Percentiles rank a stretch among this genome's conserved stretches.
phyloP scores from a whole-genome alignment of 2,329 filamentous ascomycete species.

The Coniochaeta sp. region DNA sequence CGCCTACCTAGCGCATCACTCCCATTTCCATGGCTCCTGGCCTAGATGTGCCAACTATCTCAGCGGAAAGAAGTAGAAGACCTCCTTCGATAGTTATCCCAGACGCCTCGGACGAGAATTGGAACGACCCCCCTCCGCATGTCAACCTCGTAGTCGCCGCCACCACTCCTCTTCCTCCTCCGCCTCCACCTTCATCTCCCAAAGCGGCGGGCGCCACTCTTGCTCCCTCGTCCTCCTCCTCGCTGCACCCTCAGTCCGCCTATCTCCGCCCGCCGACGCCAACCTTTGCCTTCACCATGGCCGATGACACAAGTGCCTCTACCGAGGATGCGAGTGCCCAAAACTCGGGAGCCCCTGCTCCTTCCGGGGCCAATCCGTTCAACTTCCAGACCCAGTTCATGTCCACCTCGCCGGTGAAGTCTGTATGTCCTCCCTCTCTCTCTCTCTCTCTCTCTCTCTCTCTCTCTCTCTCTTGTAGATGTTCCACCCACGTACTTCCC shows the following conservation, averaged over 20 bases:
- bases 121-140: not conserved
- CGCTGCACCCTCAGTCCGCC: slow-evolving; percentile 10
- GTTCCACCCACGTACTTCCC: no score
- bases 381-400: slow-evolving; percentile 86
- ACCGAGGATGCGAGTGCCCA: slow-evolving; percentile 10
- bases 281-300: slow-evolving; percentile 21
- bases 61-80: not conserved
- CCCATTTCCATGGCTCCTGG: not conserved
- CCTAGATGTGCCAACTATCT: not conserved
- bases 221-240: slow-evolving; percentile 8
- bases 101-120: not conserved
- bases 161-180: not conserved
- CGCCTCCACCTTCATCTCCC: no score
- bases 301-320: slow-evolving; percentile 22
- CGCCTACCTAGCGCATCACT: not conserved
- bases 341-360: slow-evolving; percentile 3
- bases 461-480: no score
- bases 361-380: slow-evolving; percentile 61
- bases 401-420: slow-evolving; percentile 68
- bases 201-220: not conserved
- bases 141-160: not conserved
- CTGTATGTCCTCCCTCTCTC: slow-evolving; percentile 58
- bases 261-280: slow-evolving; percentile 19
- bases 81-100: not conserved
- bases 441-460: no score